phyloP scores from a whole-genome alignment of 2,329 filamentous ascomycete genomes.

The Apiospora arundinis region DNA sequence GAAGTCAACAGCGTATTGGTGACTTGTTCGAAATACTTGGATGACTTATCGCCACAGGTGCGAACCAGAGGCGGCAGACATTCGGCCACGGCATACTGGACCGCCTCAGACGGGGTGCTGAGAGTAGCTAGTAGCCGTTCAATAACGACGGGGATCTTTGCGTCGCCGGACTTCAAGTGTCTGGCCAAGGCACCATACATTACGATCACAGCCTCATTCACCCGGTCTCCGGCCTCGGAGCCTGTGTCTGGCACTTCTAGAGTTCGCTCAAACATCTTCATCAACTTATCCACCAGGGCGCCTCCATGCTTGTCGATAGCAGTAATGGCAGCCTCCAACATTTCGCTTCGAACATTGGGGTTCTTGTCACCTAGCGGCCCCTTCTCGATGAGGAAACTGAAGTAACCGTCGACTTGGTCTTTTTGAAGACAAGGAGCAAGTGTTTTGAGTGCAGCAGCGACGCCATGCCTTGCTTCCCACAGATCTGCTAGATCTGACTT shows the following conservation, averaged over 20 bases:
- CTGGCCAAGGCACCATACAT: constrained; percentile 93
- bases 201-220: constrained; percentile 97
- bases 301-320: constrained; percentile 85
- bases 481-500: constrained; percentile 88
- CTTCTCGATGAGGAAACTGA: constrained; percentile 83
- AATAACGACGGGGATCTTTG: constrained; percentile 86
- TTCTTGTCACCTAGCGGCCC: constrained; percentile 88
- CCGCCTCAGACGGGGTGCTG: constrained; percentile 93
- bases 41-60: constrained; percentile 77
- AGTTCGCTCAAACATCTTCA: constrained; percentile 88
- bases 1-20: constrained; percentile 82
- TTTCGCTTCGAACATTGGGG: constrained; percentile 78
- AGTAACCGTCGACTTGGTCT: constrained; percentile 75
- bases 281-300: constrained; percentile 82
- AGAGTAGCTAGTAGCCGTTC: constrained; percentile 85
- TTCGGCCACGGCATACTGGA: constrained; percentile 94
- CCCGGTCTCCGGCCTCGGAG: constrained; percentile 81
- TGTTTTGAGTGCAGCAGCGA: constrained; percentile 86
- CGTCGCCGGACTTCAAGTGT: constrained; percentile 84
- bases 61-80: constrained; percentile 91
- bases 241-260: constrained; percentile 86
- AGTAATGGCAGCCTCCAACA: constrained; percentile 87
- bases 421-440: constrained; percentile 74
- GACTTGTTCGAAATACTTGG: constrained; percentile 81
- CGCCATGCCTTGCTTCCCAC: constrained; percentile 90